Evolutionary conservation across 2,329 filamentous ascomycete species (phyloP).

Genomic region (Colletotrichum sublineola): DNA sequence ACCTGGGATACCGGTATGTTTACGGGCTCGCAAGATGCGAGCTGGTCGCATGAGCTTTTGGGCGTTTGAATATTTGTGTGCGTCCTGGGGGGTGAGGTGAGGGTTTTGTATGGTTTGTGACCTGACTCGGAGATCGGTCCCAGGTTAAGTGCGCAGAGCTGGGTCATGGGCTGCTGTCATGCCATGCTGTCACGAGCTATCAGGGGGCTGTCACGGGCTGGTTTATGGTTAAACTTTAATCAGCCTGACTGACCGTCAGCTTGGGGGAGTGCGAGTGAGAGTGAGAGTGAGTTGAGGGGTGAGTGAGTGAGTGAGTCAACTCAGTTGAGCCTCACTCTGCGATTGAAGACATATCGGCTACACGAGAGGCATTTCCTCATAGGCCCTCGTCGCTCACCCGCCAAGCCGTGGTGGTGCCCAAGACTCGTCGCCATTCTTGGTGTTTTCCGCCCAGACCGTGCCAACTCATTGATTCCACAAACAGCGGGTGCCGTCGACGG

Average conservation of each 20-base stretch:
- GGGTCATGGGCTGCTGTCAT: background rate
- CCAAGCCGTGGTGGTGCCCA: too few species aligned
- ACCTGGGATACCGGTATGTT: background rate
- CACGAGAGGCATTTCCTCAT: too few species aligned
- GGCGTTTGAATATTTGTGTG: background rate
- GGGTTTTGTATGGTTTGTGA: background rate
- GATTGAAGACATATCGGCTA: too few species aligned
- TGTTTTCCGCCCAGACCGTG: too few species aligned
- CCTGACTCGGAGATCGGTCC: background rate
- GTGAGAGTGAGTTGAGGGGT: background rate
- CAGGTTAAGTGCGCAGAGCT: slow-evolving; percentile 2
- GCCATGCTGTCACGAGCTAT: too few species aligned
- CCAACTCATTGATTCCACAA: background rate
- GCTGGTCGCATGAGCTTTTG: background rate
- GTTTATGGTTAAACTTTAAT: slow-evolving; percentile 20
- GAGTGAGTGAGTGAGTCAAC: background rate
- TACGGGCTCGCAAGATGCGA: slow-evolving; percentile 18
- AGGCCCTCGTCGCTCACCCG: too few species aligned
- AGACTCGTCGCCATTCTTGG: too few species aligned
- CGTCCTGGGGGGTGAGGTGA: background rate
- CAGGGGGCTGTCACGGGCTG: background rate
- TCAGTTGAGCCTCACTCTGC: background rate
- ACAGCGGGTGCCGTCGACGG: background rate
- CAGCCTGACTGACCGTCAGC: too few species aligned
- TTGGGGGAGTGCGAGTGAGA: background rate